Evolutionary conservation across 140 eudicot genomes (phyloP).

Genomic region (Bidens hawaiensis): DNA sequence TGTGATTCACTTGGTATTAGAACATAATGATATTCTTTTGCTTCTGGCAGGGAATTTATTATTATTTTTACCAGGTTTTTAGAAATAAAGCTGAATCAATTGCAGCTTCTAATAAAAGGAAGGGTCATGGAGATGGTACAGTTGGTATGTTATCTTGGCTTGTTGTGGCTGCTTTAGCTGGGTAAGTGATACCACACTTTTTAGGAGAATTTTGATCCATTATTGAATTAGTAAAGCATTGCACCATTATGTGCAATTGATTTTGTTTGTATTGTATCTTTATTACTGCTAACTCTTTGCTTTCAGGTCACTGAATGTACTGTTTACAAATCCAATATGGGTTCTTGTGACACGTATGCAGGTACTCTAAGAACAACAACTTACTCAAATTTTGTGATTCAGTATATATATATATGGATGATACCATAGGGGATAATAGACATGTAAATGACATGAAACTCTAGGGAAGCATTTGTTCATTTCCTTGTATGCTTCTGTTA

Average conservation of each 20-base stretch:
- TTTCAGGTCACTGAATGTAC: slow-evolving; percentile 82
- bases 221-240: not conserved
- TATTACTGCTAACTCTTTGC: slow-evolving; percentile 11
- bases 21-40: slow-evolving; percentile 20
- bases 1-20: not conserved
- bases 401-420: not conserved
- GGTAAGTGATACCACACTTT: slow-evolving; percentile 35
- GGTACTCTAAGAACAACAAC: slow-evolving; percentile 37
- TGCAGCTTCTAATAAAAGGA: slow-evolving; percentile 59
- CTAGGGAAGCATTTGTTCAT: not conserved
- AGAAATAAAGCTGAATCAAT: slow-evolving; percentile 87
- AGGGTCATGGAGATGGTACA: slow-evolving; percentile 85
- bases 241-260: not conserved
- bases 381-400: not conserved
- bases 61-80: slow-evolving; percentile 89
- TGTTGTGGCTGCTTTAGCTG: slow-evolving; percentile 92
- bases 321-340: slow-evolving; percentile 93
- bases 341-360: slow-evolving; percentile 99
- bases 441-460: not conserved
- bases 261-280: slow-evolving; percentile 10
- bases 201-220: not conserved
- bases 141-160: slow-evolving; percentile 93
- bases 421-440: not conserved
- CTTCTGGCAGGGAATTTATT: slow-evolving; percentile 75
- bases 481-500: not conserved